Evolutionary conservation across 2,329 filamentous ascomycete species (phyloP), one percentile per base, ranked within the genome.

Genomic region (Exophiala aquamarina): DNA sequence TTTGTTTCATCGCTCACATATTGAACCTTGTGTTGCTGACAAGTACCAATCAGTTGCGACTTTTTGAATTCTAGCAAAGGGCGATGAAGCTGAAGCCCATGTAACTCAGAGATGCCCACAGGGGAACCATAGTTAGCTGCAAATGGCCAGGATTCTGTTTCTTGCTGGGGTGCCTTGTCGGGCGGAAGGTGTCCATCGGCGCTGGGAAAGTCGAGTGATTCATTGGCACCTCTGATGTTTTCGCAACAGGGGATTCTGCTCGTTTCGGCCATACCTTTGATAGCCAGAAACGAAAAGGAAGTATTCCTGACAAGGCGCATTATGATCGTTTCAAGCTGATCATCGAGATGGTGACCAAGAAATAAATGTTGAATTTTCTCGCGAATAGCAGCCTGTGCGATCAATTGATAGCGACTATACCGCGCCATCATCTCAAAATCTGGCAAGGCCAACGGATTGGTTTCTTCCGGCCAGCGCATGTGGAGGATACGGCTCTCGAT

Each of bases 1-100:
- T 98, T 98, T 2, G 91, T 96, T 33, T 74, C 70, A 63, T 98
- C 93, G 63, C 93, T 88, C 54, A 89, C 87, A 86, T 89, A 97
- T 1, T 71, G 69, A 8, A 94, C 70, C 0, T 74, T 68, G 55
- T 83, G 77, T n/a, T 77, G 72, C 51, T 83, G 66, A 61, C 92
- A 96, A 0, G 88, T 90, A 2, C 82, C 80, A 34, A 85, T 75
- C n/a, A 65, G 52, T 14, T 39, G 38, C 10, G 42, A 33, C 45
- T 65, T 65, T 2, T 76, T 71, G 61, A 91, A 89, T 7, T 65
- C 64, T 6, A 94, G 70, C 38, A 93, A 67, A 3, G 89, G 89
- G 6, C 89, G 79, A 58, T 84, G 78, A 14, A 91, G 67, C 45
- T 68, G 74, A 18, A 92, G 66, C 2, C 87, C 87, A 15, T 23